These are phyloP conservation scores for Penicillium decumbens DNA, from an alignment of 2,329 filamentous ascomycete species.

Conservation along the genomic window DNA sequence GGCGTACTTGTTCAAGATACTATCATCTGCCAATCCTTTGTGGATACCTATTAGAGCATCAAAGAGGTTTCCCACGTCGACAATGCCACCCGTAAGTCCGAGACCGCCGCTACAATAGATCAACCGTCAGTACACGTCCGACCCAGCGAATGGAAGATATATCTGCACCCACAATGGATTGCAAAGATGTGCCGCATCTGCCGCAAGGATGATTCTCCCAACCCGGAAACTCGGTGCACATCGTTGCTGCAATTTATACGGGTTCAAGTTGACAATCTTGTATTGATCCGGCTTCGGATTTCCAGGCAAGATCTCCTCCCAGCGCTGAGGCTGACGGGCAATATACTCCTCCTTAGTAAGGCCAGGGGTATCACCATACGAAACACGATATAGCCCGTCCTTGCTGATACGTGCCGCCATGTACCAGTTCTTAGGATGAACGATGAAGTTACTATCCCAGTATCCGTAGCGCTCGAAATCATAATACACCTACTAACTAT, in stretches of 20 bases:
- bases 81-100: constrained; percentile 60
- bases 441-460: constrained; percentile 51
- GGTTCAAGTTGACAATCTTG: constrained; percentile 53
- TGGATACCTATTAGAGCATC: constrained; percentile 53
- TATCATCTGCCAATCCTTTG: constrained; percentile 35
- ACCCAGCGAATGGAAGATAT: too few species aligned
- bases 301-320: constrained; percentile 55
- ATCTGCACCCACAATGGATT: constrained; percentile 44
- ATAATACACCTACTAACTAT: constrained; percentile 52
- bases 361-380: constrained; percentile 56
- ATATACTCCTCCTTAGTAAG: constrained; percentile 53
- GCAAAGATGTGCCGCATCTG: constrained; percentile 59
- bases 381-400: constrained; percentile 60
- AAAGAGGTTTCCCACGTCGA: constrained; percentile 59
- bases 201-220: constrained; percentile 54
- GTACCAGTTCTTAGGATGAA: constrained; percentile 58
- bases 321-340: constrained; percentile 53
- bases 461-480: constrained; percentile 48
- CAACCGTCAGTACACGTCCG: background rate
- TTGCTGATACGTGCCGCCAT: constrained; percentile 58
- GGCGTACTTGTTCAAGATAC: constrained; percentile 44
- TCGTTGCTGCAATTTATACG: constrained; percentile 60
- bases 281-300: constrained; percentile 57
- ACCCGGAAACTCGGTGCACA: constrained; percentile 56
- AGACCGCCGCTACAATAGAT: constrained; percentile 49